Conservation (phyloP, 805 yeast genomes). For the Soucietia sequanensis region DNA sequence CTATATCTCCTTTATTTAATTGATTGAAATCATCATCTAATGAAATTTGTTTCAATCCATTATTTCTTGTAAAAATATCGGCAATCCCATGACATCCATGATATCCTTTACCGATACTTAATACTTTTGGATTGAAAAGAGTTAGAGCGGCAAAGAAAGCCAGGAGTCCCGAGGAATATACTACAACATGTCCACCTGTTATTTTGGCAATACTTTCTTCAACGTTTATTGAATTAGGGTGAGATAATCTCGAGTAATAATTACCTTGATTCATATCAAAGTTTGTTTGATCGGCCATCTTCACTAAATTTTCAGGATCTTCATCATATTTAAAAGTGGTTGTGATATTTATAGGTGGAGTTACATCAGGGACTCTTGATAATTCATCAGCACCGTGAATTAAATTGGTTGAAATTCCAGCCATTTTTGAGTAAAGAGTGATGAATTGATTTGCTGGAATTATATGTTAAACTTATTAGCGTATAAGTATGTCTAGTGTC, state of each 20-base stretch:
- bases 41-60: conserved; percentile 50
- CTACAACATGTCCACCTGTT: conserved; percentile 62
- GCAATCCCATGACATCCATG: conserved; percentile 82
- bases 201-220: conserved; percentile 64
- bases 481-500: too few species aligned
- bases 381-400: conserved; percentile 73
- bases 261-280: conserved; percentile 3
- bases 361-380: conserved; percentile 61
- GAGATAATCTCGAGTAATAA: conserved; percentile 68
- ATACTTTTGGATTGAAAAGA: conserved; percentile 65
- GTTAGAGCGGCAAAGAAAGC: conserved; percentile 78
- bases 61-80: conserved; percentile 57
- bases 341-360: conserved; percentile 78
- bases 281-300: conserved; percentile 32
- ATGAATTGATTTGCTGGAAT: too few species aligned
- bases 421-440: too few species aligned
- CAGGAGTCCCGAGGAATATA: conserved; percentile 75
- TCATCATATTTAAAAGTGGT: conserved; percentile 72
- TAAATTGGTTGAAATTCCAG: conserved; percentile 51
- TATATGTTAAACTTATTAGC: too few species aligned
- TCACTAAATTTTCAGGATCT: conserved; percentile 55
- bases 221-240: conserved; percentile 67
- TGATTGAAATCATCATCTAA: conserved; percentile 44
- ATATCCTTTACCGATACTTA: conserved; percentile 78
- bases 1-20: conserved; percentile 65